Evolutionary conservation across 768 basidiomycete genomes (phyloP).

Genomic region (Suillus lakei): DNA sequence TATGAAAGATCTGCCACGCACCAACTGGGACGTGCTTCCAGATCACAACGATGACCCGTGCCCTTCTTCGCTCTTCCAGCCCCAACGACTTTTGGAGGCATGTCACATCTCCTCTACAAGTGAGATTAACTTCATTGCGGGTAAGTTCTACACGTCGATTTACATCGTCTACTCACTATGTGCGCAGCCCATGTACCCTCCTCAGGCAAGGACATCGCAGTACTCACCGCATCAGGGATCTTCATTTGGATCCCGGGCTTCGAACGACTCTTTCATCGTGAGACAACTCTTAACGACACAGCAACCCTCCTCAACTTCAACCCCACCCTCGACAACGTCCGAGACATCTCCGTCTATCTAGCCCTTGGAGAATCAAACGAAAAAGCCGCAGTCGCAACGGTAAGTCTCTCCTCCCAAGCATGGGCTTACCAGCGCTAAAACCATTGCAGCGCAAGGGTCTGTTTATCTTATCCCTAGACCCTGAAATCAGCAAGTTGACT

Average conservation of each 20-base stretch:
- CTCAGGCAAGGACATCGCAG: slow-evolving; percentile 46
- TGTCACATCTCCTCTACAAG: slow-evolving; percentile 8
- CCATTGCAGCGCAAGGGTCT: slow-evolving; percentile 26
- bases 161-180: slow-evolving; percentile 3
- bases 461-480: slow-evolving; percentile 29
- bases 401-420: slow-evolving; percentile 27
- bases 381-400: slow-evolving; percentile 53
- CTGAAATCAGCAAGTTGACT: slow-evolving; percentile 21
- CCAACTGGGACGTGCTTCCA: slow-evolving; percentile 39
- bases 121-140: slow-evolving; percentile 29
- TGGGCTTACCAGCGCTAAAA: neutral
- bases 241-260: slow-evolving; percentile 34
- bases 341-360: slow-evolving; percentile 48
- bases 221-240: slow-evolving; percentile 30
- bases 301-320: slow-evolving; percentile 30
- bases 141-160: slow-evolving; percentile 17
- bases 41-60: slow-evolving; percentile 6
- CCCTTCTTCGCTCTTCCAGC: slow-evolving; percentile 19
- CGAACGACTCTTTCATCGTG: slow-evolving; percentile 29
- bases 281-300: slow-evolving; percentile 47
- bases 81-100: slow-evolving; percentile 25
- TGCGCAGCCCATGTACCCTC: slow-evolving; percentile 47
- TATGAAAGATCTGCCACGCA: slow-evolving; percentile 39
- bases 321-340: slow-evolving; percentile 8
- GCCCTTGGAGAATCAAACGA: slow-evolving; percentile 47